Base-by-base conservation (phyloP, 2,329 filamentous ascomycete species). In the Sporothrix protearum region DNA sequence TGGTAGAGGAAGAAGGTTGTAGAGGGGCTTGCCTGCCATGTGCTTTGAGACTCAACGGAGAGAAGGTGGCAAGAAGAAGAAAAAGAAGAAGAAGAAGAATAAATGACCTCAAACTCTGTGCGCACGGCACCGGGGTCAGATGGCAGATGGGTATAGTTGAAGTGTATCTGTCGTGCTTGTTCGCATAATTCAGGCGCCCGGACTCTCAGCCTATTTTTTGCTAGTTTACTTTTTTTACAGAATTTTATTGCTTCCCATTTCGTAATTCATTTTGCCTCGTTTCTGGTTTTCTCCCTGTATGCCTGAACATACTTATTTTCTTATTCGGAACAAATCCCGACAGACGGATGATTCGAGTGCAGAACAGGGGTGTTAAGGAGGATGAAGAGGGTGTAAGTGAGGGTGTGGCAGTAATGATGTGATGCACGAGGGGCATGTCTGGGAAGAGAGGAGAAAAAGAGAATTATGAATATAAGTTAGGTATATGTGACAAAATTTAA, bases 261-360 rank as follows among this genome's bases (percentile, higher is more conserved):
- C 16, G 30, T 19, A 19, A 42, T 36, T 45, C 12, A 14, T 39
- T 36, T n/a, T 36, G 6, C 16, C 33, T 16, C 7, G 30, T 55
- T 69, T 33, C 36, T 25, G 55, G 30, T 14, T 64, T 30, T 47
- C 19, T 10, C 19, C 25, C 10, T 25, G 10, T 66, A 30, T 12
- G 33, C 45, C 51, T 42, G 30, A 28, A 22, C n/a, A 28, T 53
- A 22, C 28, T 49, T 53, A 28, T 55, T 66, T 61, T 66, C 49
- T 53, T 16, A 71, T 63, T 63, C 70, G 70, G 64, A 68, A 49
- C 10, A 61, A 61, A 64, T 61, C 53, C 70, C 53, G 64, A 68
- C 63, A 51, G 49, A 53, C 42, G 63, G 70, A 53, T 63, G 49
- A 68, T 68, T 68, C 30, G 51, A 68, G 25, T 47, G 57, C 36